Percentiles rank a stretch among this genome's conserved stretches.
These are phyloP conservation scores for Candida silvatica DNA, from an alignment of 805 yeast species.

Conservation along the genomic window DNA sequence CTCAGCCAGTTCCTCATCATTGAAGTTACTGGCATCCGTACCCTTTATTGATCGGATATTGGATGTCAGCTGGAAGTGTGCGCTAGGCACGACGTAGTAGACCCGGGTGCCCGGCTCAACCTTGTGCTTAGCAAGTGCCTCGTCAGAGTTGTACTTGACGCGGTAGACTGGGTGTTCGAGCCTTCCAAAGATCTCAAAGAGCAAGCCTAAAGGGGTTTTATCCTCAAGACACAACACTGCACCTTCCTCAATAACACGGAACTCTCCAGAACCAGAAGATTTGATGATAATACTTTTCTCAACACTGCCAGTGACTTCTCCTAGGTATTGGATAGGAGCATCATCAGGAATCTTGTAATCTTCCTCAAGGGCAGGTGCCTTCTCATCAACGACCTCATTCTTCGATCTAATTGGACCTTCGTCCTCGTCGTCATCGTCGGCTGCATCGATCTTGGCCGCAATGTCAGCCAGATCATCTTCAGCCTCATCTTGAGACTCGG, in stretches of 20 bases:
- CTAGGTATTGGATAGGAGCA: constrained; percentile 66
- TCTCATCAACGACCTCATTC: constrained; percentile 67
- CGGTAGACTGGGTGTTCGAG: constrained; percentile 75
- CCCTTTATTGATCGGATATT: constrained; percentile 67
- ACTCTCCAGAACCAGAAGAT: constrained; percentile 76
- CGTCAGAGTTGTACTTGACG: constrained; percentile 51
- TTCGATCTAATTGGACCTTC: constrained; percentile 69
- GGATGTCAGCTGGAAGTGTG: constrained; percentile 73
- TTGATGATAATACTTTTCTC: constrained; percentile 66
- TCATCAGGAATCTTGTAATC: constrained; percentile 49
- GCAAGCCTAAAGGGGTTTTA: constrained; percentile 59
- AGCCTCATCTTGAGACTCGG: constrained; percentile 11
- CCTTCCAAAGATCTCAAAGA: constrained; percentile 87
- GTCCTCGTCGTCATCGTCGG: constrained; percentile 30
- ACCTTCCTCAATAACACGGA: constrained; percentile 70
- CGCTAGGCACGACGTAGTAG: constrained; percentile 71
- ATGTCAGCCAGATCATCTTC: constrained; percentile 9
- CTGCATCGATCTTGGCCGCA: constrained; percentile 17
- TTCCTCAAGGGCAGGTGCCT: constrained; percentile 58
- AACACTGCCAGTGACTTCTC: constrained; percentile 58
- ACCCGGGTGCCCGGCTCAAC: constrained; percentile 48
- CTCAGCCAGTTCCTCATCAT: constrained; percentile 89
- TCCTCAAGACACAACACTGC: constrained; percentile 75
- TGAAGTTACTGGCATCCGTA: constrained; percentile 89
- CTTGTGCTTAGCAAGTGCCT: constrained; percentile 37